These are phyloP conservation scores for Galerina sulciceps DNA, from an alignment of 768 basidiomycete species.

Conservation along the genomic window DNA sequence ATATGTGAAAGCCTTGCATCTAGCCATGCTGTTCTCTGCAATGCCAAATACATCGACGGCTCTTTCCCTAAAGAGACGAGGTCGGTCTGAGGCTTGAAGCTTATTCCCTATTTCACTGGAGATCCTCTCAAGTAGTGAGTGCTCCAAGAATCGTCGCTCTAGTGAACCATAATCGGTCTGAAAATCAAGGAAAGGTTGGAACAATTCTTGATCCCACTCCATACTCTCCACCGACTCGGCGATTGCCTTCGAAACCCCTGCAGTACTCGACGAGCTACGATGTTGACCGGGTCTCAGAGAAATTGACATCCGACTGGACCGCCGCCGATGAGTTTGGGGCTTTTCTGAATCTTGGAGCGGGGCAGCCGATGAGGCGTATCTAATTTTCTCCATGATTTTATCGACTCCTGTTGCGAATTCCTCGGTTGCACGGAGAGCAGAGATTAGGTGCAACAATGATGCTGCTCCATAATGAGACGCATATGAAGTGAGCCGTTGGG, in stretches of 20 bases:
- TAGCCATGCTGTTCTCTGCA: slow-evolving; percentile 78
- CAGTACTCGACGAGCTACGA: slow-evolving; percentile 29
- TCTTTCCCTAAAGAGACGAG: slow-evolving; percentile 74
- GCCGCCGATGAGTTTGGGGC: slow-evolving; percentile 45
- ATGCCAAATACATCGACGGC: slow-evolving; percentile 74
- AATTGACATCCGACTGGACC: slow-evolving; percentile 69
- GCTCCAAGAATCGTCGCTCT: slow-evolving; percentile 73
- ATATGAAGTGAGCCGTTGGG: slow-evolving; percentile 76
- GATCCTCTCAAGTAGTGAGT: slow-evolving; percentile 54
- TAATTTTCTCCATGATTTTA: slow-evolving; percentile 78
- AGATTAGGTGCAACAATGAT: slow-evolving; percentile 73
- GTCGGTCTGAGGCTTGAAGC: slow-evolving; percentile 46
- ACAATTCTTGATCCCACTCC: slow-evolving; percentile 91
- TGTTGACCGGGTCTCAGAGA: slow-evolving; percentile 54
- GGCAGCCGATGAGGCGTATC: slow-evolving; percentile 35
- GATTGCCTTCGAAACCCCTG: slow-evolving; percentile 23
- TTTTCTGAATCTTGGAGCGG: slow-evolving; percentile 25
- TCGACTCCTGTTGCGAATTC: slow-evolving; percentile 79
- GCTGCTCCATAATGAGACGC: slow-evolving; percentile 65
- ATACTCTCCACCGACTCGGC: slow-evolving; percentile 37
- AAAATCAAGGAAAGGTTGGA: slow-evolving; percentile 92
- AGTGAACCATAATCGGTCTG: slow-evolving; percentile 84
- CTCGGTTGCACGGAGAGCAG: slow-evolving; percentile 74
- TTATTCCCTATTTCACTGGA: slow-evolving; percentile 46
- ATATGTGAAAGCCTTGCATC: slow-evolving; percentile 84